Evolutionary conservation across 495 filamentous ascomycete genomes (phyloP), one percentile per base, ranked within the genome.

Genomic region (Parathielavia hyrcaniae): DNA sequence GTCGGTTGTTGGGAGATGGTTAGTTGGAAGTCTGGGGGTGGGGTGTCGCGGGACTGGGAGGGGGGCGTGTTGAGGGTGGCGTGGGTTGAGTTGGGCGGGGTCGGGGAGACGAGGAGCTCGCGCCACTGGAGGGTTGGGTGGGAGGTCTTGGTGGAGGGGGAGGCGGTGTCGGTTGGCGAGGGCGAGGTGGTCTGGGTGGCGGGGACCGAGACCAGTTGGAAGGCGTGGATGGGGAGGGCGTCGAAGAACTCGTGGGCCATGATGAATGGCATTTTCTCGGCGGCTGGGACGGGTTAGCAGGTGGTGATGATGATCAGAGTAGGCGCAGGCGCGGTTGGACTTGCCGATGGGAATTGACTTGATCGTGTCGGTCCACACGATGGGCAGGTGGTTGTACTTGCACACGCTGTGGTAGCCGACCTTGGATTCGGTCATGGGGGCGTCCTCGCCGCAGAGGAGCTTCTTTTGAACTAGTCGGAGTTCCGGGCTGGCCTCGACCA

Each of bases 211-310:
- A 72, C 68, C 23, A 85, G 85, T 67, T 96, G 85, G 71, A 98
- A 98, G 58, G 90, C 87, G 72, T 98, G 90, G 65, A 98, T 96
- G 39, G 93, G 93, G 7, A 97, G 86, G n/a, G 93, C 93, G 66
- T 98, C 93, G 72, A 98, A 97, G 77, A 98, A 97, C 69, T 98
- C 93, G 69, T 98, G 93, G 12, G 92, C 93, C 38, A 97, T 81
- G 50, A 97, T 93, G 72, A 96, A 93, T 1, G 93, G 91, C 16
- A 84, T 88, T 63, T 89, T 90, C 57, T 60, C 75, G 58, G 77
- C 71, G 65, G 77, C 75, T 71, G 57, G 6, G n/a, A 52, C n/a
- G 11, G 19, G 22, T 55, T 11, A 54, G 50, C 26, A 54, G 46
- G 26, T 46, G 5, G n/a, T n/a, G 58, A 20, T 39, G 0, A 20